Conservation (phyloP, 2,329 filamentous ascomycete species). For the Fusarium kyushuense region DNA sequence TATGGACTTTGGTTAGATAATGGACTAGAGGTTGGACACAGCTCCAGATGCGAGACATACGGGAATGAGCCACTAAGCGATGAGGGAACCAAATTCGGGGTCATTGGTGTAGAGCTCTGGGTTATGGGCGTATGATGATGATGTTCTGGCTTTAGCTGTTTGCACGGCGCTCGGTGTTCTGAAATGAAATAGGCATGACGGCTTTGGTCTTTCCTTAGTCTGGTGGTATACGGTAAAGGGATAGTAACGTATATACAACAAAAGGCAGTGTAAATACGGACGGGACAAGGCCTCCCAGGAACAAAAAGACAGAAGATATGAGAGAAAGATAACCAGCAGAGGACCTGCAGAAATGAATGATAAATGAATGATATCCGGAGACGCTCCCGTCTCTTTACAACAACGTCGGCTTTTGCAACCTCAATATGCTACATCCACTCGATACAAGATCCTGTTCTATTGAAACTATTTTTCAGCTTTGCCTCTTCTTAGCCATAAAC, state of each 20-base stretch:
- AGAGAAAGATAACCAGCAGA: slow-evolving; percentile 18
- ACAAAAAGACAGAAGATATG: slow-evolving; percentile 17
- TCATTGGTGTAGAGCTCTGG: slow-evolving; percentile 94
- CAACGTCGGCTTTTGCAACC: not conserved
- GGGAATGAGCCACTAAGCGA: slow-evolving; percentile 95
- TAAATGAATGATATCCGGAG: slow-evolving; percentile 49
- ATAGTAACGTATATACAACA: slow-evolving; percentile 1
- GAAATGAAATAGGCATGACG: slow-evolving; percentile 12
- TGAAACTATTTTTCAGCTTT: slow-evolving; percentile 19
- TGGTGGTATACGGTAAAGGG: slow-evolving; percentile 2
- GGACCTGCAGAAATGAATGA: slow-evolving; percentile 43
- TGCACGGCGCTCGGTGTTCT: slow-evolving; percentile 38
- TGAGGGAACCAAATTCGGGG: slow-evolving; percentile 90
- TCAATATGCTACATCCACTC: not conserved
- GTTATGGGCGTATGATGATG: slow-evolving; percentile 73
- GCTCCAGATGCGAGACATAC: slow-evolving; percentile 87
- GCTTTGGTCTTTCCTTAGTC: slow-evolving; percentile 20
- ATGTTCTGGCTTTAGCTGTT: slow-evolving; percentile 15
- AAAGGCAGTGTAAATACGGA: slow-evolving; percentile 8
- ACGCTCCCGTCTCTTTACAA: slow-evolving; percentile 42
- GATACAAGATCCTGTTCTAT: slow-evolving; percentile 5
- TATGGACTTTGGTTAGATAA: slow-evolving; percentile 96
- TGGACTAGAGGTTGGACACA: slow-evolving; percentile 84
- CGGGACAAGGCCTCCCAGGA: slow-evolving; percentile 12
- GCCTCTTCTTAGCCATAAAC: slow-evolving; percentile 38